Percentiles rank a stretch among this genome's conserved stretches.
Evolutionary conservation across 148 eudicot species (phyloP).

Genomic region (Camellia lanceoleosa): DNA sequence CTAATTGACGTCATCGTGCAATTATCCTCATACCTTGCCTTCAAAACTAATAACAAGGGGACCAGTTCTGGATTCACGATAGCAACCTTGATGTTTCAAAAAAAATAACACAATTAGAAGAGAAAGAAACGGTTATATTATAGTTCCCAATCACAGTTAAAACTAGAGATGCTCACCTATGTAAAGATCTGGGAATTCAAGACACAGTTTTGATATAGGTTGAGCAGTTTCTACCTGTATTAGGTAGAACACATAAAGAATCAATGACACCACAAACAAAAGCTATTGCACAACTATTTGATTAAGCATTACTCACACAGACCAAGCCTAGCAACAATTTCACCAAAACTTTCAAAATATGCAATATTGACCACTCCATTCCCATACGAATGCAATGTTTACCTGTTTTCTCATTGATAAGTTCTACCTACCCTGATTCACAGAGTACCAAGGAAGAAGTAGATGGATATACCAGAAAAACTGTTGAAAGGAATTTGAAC

Average conservation of each 20-base stretch:
- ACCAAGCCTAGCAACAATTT: neutral
- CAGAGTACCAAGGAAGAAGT: neutral
- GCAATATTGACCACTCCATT: neutral
- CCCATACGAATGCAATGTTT: neutral
- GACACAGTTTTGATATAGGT: constrained; percentile 60
- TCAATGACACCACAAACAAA: neutral
- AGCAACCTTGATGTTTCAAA: constrained; percentile 52
- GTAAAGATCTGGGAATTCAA: constrained; percentile 71
- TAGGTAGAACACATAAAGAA: neutral
- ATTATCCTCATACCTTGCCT: constrained; percentile 65
- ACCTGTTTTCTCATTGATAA: neutral
- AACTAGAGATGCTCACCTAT: constrained; percentile 48
- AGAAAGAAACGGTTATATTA: neutral
- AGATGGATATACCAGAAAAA: neutral
- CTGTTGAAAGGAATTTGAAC: neutral
- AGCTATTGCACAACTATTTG: neutral
- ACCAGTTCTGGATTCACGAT: constrained; percentile 73
- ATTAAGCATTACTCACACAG: neutral
- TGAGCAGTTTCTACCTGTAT: constrained; percentile 80
- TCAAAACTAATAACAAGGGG: constrained; percentile 60
- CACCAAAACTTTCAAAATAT: neutral
- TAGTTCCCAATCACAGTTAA: neutral
- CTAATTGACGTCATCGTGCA: neutral
- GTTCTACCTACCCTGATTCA: neutral
- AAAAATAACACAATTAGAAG: constrained; percentile 11